phyloP scores from a whole-genome alignment of 1,284 basidiomycete species.

The Stereum hirsutum region DNA sequence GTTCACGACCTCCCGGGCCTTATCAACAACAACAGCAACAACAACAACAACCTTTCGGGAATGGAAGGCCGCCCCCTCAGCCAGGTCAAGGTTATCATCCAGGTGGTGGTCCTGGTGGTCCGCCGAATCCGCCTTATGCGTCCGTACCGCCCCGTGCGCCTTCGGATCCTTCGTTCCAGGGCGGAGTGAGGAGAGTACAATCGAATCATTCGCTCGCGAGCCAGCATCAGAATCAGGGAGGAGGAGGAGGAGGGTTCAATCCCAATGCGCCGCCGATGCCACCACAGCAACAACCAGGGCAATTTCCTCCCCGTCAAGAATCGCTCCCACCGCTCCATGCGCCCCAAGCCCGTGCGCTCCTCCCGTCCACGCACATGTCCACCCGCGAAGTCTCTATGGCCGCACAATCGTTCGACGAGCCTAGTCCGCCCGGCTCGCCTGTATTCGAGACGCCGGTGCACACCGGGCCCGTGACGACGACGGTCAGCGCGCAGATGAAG shows the following conservation, averaged over 20 bases:
- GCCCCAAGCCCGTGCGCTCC: conserved; percentile 41
- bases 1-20: conserved; percentile 9
- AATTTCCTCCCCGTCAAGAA: conserved; percentile 21
- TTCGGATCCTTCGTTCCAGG: conserved; percentile 27
- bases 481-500: conserved; percentile 90
- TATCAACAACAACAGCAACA: conserved; percentile 9
- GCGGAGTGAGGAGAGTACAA: conserved; percentile 42
- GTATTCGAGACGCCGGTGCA: conserved; percentile 22
- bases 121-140: conserved; percentile 8
- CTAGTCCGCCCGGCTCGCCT: conserved; percentile 17
- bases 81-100: neutral
- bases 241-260: conserved; percentile 17
- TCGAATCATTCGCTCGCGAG: conserved; percentile 53
- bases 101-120: too few species aligned
- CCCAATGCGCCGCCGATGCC: conserved; percentile 4
- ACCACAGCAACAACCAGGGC: conserved; percentile 10
- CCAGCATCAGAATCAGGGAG: conserved; percentile 43
- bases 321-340: conserved; percentile 29
- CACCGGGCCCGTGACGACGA: conserved; percentile 62
- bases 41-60: too few species aligned
- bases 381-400: conserved; percentile 38
- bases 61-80: neutral
- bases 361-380: conserved; percentile 53
- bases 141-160: conserved; percentile 22
- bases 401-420: conserved; percentile 49